Conservation (phyloP, 805 yeast genomes). For the Starmerella apicola region DNA sequence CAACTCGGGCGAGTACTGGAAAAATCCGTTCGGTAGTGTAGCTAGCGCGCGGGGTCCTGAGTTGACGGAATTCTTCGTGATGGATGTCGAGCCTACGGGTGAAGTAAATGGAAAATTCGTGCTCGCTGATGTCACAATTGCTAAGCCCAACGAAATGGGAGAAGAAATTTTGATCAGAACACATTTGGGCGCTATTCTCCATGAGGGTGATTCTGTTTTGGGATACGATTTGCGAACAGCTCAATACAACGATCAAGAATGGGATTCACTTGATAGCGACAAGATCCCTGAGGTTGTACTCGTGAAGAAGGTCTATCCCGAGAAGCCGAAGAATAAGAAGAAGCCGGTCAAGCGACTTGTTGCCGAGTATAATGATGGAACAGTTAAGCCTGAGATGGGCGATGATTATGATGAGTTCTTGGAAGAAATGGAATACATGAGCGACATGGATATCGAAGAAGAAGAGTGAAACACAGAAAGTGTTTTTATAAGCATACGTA, state of each 20-base stretch:
- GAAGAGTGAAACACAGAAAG: too few species aligned
- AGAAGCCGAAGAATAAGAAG: constrained; percentile 53
- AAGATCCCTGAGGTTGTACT: constrained; percentile 62
- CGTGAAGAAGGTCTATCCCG: constrained; percentile 79
- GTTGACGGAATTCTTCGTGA: constrained; percentile 72
- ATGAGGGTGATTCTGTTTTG: constrained; percentile 91
- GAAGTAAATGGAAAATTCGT: constrained; percentile 61
- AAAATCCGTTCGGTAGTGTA: constrained; percentile 46
- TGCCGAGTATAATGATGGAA: constrained; percentile 79
- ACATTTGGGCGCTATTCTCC: constrained; percentile 86
- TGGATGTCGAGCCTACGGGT: constrained; percentile 91
- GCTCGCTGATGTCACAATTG: constrained; percentile 80
- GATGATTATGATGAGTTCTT: constrained; percentile 69
- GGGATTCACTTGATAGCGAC: constrained; percentile 31
- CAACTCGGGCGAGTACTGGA: constrained; percentile 62
- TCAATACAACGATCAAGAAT: constrained; percentile 49
- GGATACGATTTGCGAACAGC: constrained; percentile 81
- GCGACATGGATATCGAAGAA: constrained; percentile 14
- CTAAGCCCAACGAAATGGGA: constrained; percentile 83
- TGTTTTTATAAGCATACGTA: too few species aligned
- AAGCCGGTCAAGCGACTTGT: constrained; percentile 98
- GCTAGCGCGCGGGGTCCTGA: constrained; percentile 50
- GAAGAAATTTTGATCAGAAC: constrained; percentile 72
- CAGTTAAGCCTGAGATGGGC: constrained; percentile 36
- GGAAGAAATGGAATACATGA: constrained; percentile 70